phyloP scores from a whole-genome alignment of 768 basidiomycete species.

The Fomitopsis serialis region DNA sequence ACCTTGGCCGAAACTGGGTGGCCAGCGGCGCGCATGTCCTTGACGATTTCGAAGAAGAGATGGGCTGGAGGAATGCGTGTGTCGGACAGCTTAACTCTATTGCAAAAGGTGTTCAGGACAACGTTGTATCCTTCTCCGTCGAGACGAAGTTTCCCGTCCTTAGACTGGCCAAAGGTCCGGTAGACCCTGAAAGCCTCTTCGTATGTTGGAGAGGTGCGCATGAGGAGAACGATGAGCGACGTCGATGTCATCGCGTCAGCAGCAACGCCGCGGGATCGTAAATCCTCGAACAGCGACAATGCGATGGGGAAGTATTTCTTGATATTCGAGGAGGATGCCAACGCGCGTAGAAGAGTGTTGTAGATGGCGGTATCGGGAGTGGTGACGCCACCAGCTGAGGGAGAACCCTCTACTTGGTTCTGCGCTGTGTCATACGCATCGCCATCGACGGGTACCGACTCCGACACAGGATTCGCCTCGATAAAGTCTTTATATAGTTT shows the following conservation, averaged over 20 bases:
- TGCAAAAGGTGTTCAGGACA: constrained; percentile 59
- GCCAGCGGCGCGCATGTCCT: constrained; percentile 72
- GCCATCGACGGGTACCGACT: not conserved
- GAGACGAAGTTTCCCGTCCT: constrained; percentile 26
- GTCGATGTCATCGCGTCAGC: constrained; percentile 40
- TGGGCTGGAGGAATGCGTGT: constrained; percentile 13
- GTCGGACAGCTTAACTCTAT: constrained; percentile 44
- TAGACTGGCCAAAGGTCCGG: constrained; percentile 27
- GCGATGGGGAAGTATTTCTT: constrained; percentile 44
- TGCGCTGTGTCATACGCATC: not conserved
- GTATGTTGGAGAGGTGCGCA: constrained; percentile 52
- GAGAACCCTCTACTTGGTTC: not conserved
- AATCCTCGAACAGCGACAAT: constrained; percentile 55
- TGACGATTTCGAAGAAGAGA: constrained; percentile 64
- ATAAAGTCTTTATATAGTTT: constrained; percentile 45
- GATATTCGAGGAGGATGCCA: constrained; percentile 36
- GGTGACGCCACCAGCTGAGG: not conserved
- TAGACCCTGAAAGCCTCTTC: constrained; percentile 65
- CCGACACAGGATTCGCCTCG: constrained; percentile 8
- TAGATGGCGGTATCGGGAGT: constrained; percentile 38
- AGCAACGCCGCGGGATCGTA: constrained; percentile 47
- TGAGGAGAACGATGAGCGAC: constrained; percentile 56
- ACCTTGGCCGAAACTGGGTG: constrained; percentile 49
- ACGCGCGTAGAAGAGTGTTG: constrained; percentile 31
- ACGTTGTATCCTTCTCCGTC: constrained; percentile 55